phyloP scores from a whole-genome alignment of 306 rosid genomes.

The Clitoria ternatea region DNA sequence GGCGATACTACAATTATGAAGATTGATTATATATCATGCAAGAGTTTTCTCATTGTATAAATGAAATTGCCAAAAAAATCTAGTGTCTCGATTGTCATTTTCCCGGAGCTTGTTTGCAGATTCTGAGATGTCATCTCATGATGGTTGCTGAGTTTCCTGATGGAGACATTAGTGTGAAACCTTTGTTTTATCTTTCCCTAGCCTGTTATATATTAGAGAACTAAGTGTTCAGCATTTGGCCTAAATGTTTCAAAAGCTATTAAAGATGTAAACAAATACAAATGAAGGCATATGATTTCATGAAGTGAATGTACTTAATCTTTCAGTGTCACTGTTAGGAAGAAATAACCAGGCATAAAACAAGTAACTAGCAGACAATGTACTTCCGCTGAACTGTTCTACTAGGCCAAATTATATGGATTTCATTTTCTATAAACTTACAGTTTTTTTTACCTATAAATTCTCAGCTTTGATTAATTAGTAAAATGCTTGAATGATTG shows the following conservation, averaged over 20 bases:
- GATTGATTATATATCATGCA: background rate
- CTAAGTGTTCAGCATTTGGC: background rate
- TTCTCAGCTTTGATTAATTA: background rate
- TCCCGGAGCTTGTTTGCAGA: slow-evolving; percentile 2
- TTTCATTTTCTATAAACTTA: background rate
- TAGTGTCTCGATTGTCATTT: background rate
- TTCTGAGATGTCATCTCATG: background rate
- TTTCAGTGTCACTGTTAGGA: background rate
- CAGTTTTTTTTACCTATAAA: background rate
- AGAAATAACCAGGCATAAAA: background rate
- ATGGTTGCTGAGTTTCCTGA: background rate
- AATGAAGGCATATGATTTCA: background rate
- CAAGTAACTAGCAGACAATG: background rate
- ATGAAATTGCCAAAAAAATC: background rate
- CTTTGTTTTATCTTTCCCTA: background rate
- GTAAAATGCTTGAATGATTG: background rate
- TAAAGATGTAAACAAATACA: background rate
- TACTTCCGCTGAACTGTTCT: background rate
- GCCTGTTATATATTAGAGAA: background rate
- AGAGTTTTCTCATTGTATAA: background rate
- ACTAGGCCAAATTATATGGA: background rate
- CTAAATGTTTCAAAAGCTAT: background rate
- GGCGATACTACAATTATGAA: background rate
- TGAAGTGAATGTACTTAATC: background rate
- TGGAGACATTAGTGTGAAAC: background rate